Base-by-base conservation (phyloP, 2,329 filamentous ascomycete genomes). In the Aspergillus sp. region DNA sequence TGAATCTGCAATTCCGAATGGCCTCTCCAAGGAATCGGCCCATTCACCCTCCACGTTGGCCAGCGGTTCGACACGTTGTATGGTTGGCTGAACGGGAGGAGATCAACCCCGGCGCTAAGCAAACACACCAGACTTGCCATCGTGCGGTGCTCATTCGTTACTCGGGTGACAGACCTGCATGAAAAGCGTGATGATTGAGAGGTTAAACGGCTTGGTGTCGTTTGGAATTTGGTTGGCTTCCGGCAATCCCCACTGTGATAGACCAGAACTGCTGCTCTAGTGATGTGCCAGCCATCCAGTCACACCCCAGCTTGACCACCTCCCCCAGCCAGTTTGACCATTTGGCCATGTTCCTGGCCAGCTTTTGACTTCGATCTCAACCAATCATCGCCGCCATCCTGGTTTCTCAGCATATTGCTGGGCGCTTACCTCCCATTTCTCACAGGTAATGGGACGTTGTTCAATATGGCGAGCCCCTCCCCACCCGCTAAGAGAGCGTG, bases 391-490 rank as follows among this genome's bases (percentile, higher is more conserved):
- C 27, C 27, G 14, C 19, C 21, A 9, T 48, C 52, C 48, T 56
- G 55, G 31, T 64, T 58, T 43, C 57, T 61, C 60, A 59, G 59
- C 60, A 66, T 58, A 60, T 49, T 61, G 45, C 61, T 59, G 56
- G 71, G 72, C 72, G 72, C 71, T 72, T 72, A 73, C 55, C 43
- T 61, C 33, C 58, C 58, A 60, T 59, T 62, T 65, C 64, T 56
- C 59, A 60, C 53, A 19, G 46, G 35, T 44, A 39, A 56, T 60
- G 52, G 41, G 55, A 60, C 44, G 55, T 35, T 55, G 48, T 43
- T 58, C 47, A 35, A 55, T 40, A 60, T 56, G 55, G 15, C 19
- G 45, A 9, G 27, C 54, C 47, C 62, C 53, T 50, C 41, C 66
- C 66, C 66, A 61, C 65, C 61, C 57, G 47, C 48, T 41, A 46